A percentile compares a stretch with the other conserved stretches of the same genome.
Conservation (phyloP, 805 yeast species). For the Schwanniomyces polymorphus region DNA sequence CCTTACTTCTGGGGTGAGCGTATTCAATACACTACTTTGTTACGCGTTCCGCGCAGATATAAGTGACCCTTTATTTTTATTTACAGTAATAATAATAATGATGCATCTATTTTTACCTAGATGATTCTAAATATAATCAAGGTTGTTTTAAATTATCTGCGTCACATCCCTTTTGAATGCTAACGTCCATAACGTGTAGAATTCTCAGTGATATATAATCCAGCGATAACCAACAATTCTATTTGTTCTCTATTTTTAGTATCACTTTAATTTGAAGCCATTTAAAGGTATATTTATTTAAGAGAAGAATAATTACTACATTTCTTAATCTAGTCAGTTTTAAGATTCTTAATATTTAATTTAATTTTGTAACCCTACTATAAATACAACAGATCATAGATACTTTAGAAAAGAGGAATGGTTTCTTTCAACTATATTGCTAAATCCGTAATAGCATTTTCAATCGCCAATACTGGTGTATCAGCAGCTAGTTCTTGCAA, state of each 20-base stretch:
- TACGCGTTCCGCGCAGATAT: not conserved
- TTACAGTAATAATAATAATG: not conserved
- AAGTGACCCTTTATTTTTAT: not conserved
- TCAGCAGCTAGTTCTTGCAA: conserved; percentile 16
- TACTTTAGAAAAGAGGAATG: not conserved
- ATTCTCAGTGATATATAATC: not conserved
- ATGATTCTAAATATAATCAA: not conserved
- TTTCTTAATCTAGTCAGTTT: no score
- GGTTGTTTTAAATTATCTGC: not conserved
- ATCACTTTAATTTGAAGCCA: no score
- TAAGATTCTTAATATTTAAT: not conserved
- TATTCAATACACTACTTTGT: not conserved
- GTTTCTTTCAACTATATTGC: not conserved
- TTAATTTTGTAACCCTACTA: not conserved
- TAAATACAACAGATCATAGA: not conserved
- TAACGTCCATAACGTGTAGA: not conserved
- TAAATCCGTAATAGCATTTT: conserved; percentile 5
- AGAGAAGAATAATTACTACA: no score
- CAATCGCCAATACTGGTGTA: not conserved
- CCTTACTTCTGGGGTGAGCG: not conserved
- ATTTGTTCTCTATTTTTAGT: no score
- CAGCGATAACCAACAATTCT: not conserved
- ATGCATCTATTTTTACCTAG: not conserved
- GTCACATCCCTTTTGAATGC: not conserved
- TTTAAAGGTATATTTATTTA: no score